Conservation (phyloP, 129 eudicot species). For the carrot (Daucus carota) region DNA sequence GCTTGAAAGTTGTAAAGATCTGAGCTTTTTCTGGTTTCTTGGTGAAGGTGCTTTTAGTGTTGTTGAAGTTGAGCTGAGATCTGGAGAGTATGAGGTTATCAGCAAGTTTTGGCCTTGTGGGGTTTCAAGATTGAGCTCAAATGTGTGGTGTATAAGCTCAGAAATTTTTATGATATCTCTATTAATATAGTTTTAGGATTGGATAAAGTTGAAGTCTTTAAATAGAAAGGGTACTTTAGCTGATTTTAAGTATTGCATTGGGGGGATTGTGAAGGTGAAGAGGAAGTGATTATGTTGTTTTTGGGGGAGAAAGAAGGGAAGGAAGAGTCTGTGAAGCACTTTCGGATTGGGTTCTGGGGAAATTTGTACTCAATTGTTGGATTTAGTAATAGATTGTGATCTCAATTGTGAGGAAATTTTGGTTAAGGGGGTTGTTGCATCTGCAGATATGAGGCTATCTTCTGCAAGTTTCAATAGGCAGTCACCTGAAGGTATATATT, state of each 20-base stretch:
- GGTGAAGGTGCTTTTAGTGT: neutral
- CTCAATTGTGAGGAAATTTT: neutral
- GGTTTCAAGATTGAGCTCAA: slow-evolving; percentile 4
- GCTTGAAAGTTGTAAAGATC: neutral
- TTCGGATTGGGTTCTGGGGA: slow-evolving; percentile 6
- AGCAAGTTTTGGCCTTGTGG: neutral
- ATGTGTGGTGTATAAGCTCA: neutral
- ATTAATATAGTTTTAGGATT: slow-evolving; percentile 1
- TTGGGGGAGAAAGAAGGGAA: slow-evolving; percentile 18
- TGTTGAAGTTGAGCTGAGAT: neutral
- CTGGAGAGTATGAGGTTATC: neutral
- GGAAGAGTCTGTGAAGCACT: neutral
- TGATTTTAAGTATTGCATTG: slow-evolving; percentile 3
- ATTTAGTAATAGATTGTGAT: slow-evolving; percentile 2
- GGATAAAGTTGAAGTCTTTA: slow-evolving; percentile 17
- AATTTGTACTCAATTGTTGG: slow-evolving; percentile 15
- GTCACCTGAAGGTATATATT: slow-evolving; percentile 39
- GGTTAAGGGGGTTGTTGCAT: slow-evolving; percentile 1
- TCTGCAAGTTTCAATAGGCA: slow-evolving; percentile 35
- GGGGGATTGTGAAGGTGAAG: slow-evolving; percentile 8
- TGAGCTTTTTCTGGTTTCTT: neutral
- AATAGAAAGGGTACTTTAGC: too few species aligned
- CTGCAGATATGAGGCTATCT: slow-evolving; percentile 31
- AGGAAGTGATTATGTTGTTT: slow-evolving; percentile 13
- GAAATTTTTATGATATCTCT: neutral